Percentiles rank a stretch among this genome's conserved stretches.
These are phyloP conservation scores for Lactarius tabidus DNA, from an alignment of 768 basidiomycete species.

Conservation along the genomic window DNA sequence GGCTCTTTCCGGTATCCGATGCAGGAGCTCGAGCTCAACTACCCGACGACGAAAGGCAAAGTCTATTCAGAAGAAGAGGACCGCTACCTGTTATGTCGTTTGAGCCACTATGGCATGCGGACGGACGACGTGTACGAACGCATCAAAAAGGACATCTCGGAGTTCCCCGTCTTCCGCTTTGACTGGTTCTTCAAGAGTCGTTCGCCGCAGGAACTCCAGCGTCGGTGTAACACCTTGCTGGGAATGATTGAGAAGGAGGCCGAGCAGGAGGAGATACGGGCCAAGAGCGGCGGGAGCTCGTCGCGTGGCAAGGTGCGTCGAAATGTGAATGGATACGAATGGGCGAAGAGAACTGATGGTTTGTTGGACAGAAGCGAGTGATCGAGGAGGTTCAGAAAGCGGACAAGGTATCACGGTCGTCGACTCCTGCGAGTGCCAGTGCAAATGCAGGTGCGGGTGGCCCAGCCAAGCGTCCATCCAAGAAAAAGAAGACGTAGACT, in stretches of 20 bases:
- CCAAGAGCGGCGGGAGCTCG: slow-evolving; percentile 42
- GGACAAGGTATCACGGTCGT: slow-evolving; percentile 48
- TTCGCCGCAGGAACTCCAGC: slow-evolving; percentile 80
- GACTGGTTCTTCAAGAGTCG: slow-evolving; percentile 98
- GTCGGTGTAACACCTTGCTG: slow-evolving; percentile 83
- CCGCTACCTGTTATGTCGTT: slow-evolving; percentile 84
- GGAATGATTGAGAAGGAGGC: slow-evolving; percentile 93
- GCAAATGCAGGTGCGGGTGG: slow-evolving; percentile 41
- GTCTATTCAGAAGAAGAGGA: slow-evolving; percentile 97
- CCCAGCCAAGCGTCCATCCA: slow-evolving; percentile 48
- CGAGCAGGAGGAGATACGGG: slow-evolving; percentile 63
- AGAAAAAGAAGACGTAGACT: slow-evolving; percentile 62
- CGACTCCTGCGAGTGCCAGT: slow-evolving; percentile 54
- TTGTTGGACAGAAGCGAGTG: slow-evolving; percentile 56
- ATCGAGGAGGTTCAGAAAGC: slow-evolving; percentile 61
- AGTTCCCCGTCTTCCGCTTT: slow-evolving; percentile 96
- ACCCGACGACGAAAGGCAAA: slow-evolving; percentile 94
- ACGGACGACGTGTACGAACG: slow-evolving; percentile 87
- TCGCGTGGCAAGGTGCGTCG: slow-evolving; percentile 59
- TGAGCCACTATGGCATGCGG: slow-evolving; percentile 88
- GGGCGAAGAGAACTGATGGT: neutral
- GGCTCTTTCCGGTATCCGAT: slow-evolving; percentile 82
- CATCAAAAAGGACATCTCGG: slow-evolving; percentile 94
- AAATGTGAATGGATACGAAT: neutral
- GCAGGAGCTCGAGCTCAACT: slow-evolving; percentile 95